A percentile compares a stretch with the other conserved stretches of the same genome.
phyloP scores from a whole-genome alignment of 2,329 filamentous ascomycete species.

The Colletotrichum sp. region DNA sequence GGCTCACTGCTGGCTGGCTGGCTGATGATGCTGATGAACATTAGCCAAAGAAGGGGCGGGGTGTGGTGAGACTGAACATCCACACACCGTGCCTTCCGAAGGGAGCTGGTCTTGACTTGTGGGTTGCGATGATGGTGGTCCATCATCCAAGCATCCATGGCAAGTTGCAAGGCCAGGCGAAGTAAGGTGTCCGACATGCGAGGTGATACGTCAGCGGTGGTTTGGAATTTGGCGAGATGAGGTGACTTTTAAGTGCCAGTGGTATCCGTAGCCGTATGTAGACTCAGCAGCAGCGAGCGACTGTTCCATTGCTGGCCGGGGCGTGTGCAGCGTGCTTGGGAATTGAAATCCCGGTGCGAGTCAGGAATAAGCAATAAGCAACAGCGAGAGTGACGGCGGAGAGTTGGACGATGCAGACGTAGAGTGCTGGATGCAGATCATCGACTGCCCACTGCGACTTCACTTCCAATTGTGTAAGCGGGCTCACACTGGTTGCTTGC shows the following conservation, averaged over 20 bases:
- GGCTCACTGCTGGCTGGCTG: neutral
- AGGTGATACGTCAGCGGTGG: conserved; percentile 10
- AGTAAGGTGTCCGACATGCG: neutral
- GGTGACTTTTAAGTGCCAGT: conserved; percentile 1
- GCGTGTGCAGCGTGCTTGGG: neutral
- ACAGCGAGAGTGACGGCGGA: neutral
- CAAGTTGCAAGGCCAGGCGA: neutral
- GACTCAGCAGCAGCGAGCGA: neutral
- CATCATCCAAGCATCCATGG: neutral
- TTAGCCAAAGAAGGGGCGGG: neutral
- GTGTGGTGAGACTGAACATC: conserved; percentile 4
- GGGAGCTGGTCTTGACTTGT: neutral
- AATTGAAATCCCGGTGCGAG: neutral
- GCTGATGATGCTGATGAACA: neutral
- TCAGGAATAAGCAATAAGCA: neutral
- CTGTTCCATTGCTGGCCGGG: neutral
- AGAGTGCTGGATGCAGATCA: neutral
- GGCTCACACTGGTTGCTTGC: neutral
- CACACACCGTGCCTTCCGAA: neutral
- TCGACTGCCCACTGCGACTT: neutral
- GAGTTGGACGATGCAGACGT: neutral
- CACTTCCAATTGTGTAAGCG: neutral
- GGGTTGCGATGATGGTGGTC: neutral
- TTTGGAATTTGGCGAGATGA: conserved; percentile 2
- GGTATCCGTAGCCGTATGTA: neutral